Percentiles rank a stretch among this genome's conserved stretches.
These are phyloP conservation scores for Colletotrichum navitas DNA, from an alignment of 2,329 filamentous ascomycete genomes.

Conservation along the genomic window DNA sequence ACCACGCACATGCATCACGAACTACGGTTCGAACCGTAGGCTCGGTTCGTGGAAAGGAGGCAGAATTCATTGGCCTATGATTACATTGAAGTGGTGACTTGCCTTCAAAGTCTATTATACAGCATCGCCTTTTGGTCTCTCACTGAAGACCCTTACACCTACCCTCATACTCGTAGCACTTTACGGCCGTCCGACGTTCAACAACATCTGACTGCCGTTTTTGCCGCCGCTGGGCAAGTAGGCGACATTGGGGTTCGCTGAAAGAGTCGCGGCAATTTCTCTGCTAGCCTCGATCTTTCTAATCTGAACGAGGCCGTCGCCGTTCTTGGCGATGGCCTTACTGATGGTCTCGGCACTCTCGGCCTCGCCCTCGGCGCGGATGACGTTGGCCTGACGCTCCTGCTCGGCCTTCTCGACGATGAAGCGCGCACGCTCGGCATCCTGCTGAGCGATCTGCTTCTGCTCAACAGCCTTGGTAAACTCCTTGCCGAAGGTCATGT, in stretches of 20 bases:
- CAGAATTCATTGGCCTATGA: slow-evolving; percentile 40
- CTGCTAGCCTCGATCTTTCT: slow-evolving; percentile 96
- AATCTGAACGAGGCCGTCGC: slow-evolving; percentile 95
- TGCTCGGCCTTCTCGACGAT: slow-evolving; percentile 99
- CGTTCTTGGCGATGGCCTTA: slow-evolving; percentile 91
- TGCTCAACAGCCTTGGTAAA: slow-evolving; percentile 99
- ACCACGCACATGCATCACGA: background rate
- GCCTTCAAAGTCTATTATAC: slow-evolving; percentile 42
- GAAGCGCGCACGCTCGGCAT: slow-evolving; percentile 96
- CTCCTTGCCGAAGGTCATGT: slow-evolving; percentile 99
- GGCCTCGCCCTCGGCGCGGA: slow-evolving; percentile 96
- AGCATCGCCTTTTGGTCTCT: slow-evolving; percentile 34
- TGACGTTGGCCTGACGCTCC: slow-evolving; percentile 98
- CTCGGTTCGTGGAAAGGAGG: slow-evolving; percentile 23
- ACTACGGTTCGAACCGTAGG: background rate
- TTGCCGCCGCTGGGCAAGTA: slow-evolving; percentile 85
- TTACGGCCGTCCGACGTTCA: slow-evolving; percentile 64
- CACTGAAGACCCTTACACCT: slow-evolving; percentile 7
- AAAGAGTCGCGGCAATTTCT: slow-evolving; percentile 92
- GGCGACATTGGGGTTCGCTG: slow-evolving; percentile 93
- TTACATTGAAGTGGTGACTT: slow-evolving; percentile 47
- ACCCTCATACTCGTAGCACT: background rate
- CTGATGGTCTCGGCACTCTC: slow-evolving; percentile 96
- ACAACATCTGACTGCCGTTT: slow-evolving; percentile 66
- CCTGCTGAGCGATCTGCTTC: slow-evolving; percentile 99